Conservation (phyloP, 345 rosid genomes). For the Brassica cretica region DNA sequence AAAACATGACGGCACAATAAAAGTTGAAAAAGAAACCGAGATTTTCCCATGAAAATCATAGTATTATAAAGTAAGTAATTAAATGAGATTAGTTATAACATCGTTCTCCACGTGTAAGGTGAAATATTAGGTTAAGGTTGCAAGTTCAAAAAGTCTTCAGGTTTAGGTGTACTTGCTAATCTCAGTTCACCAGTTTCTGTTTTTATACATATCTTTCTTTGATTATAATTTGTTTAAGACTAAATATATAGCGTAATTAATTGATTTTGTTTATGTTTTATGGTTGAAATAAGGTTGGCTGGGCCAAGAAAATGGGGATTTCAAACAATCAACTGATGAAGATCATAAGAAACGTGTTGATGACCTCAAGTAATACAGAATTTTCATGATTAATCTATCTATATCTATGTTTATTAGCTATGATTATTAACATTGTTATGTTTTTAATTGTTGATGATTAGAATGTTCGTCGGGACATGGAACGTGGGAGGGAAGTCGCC, state of each 20-base stretch:
- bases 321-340: constrained; percentile 30
- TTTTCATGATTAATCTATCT: background rate
- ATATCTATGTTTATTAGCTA: background rate
- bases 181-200: constrained; percentile 32
- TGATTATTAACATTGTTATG: constrained; percentile 15
- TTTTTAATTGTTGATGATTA: constrained; percentile 30
- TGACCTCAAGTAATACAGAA: constrained; percentile 57
- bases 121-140: constrained; percentile 1
- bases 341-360: constrained; percentile 36
- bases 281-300: constrained; percentile 50
- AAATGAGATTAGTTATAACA: constrained; percentile 35
- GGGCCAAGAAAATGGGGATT: constrained; percentile 40
- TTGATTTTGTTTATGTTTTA: constrained; percentile 20
- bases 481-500: constrained; percentile 91
- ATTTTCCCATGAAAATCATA: constrained; percentile 8
- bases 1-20: constrained; percentile 20
- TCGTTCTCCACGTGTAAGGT: constrained; percentile 45
- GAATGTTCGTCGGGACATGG: constrained; percentile 95
- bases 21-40: background rate
- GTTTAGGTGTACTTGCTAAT: constrained; percentile 44
- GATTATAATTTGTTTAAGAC: background rate
- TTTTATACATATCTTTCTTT: constrained; percentile 16
- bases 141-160: constrained; percentile 29
- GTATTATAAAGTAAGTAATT: background rate
- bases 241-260: background rate